Conservation (phyloP, 257 asterid genomes). For the Solanum pimpinellifolium region DNA sequence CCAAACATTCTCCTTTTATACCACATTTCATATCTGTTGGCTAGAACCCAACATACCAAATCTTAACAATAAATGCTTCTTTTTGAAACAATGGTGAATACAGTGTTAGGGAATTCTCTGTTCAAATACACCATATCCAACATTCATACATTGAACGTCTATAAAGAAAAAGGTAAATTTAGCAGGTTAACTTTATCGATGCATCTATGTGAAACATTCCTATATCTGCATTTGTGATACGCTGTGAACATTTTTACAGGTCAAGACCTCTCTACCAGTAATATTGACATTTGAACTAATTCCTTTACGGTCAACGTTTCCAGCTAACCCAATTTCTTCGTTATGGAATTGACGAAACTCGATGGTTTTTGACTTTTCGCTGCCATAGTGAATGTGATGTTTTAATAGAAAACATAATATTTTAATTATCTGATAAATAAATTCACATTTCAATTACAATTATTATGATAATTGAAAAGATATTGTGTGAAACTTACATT, state of each 20-base stretch:
- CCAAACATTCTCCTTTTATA: background rate
- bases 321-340: background rate
- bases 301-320: background rate
- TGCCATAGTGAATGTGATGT: background rate
- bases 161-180: background rate
- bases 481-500: too few species aligned
- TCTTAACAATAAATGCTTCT: background rate
- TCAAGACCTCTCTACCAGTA: background rate
- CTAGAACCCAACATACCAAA: background rate
- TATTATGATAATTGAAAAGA: too few species aligned
- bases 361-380: background rate
- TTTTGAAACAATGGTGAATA: background rate
- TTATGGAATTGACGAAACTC: background rate
- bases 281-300: background rate
- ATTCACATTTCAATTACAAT: too few species aligned
- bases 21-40: background rate
- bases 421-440: too few species aligned
- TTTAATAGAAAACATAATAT: background rate
- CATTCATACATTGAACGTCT: background rate
- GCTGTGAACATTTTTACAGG: background rate
- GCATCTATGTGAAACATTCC: background rate
- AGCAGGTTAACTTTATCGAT: background rate
- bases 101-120: background rate
- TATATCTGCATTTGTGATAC: background rate
- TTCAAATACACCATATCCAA: background rate